Conservation (phyloP, 2,329 filamentous ascomycete genomes). For the Thelonectria discophora region DNA sequence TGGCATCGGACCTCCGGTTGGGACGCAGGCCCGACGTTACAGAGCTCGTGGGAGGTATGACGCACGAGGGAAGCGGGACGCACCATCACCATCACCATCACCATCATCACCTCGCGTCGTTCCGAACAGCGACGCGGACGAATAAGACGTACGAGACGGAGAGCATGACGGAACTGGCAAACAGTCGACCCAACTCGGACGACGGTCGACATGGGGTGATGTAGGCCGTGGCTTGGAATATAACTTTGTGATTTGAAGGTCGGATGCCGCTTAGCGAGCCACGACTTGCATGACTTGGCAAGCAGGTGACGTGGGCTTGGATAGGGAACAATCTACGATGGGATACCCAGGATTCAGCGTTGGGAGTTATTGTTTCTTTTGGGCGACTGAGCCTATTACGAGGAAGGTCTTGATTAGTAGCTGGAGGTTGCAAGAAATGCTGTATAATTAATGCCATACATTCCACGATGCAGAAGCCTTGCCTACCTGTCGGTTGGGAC, state of each 20-base stretch:
- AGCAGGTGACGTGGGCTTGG: not conserved
- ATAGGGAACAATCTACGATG: not conserved
- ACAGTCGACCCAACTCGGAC: conserved; percentile 49
- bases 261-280: not conserved
- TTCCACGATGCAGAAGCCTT: too few species aligned
- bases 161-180: conserved; percentile 61
- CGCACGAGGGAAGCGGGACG: conserved; percentile 22
- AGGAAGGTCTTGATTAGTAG: not conserved
- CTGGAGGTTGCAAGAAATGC: not conserved
- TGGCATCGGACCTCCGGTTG: conserved; percentile 51
- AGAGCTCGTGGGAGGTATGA: conserved; percentile 46
- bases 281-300: not conserved
- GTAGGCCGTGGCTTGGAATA: not conserved
- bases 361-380: conserved; percentile 2
- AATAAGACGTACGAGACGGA: conserved; percentile 56
- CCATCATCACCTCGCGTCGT: conserved; percentile 39
- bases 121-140: conserved; percentile 45
- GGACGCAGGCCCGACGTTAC: conserved; percentile 44
- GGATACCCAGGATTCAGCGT: conserved; percentile 6
- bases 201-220: conserved; percentile 33
- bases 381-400: not conserved
- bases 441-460: not conserved
- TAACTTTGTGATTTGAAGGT: not conserved
- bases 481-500: too few species aligned
- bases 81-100: conserved; percentile 24